Evolutionary conservation across 352 stramenopile genomes (phyloP), one percentile per base, ranked within the genome.

Genomic region (Pythium volutum): DNA sequence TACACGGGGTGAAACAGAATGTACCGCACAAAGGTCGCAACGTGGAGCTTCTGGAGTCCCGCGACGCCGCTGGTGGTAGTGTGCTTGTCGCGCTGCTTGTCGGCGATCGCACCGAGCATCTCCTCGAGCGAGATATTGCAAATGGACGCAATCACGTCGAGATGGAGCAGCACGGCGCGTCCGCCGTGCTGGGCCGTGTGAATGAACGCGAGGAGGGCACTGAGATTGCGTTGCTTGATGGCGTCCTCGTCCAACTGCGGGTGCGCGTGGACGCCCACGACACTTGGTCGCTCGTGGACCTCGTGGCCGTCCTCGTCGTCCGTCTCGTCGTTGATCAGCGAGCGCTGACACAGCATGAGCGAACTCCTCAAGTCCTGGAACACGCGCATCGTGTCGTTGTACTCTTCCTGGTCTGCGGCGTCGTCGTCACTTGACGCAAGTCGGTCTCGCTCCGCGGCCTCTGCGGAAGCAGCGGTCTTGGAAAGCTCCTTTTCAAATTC

Each of bases 1-100:
- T 90, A 92, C 52, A 90, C 66, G 14, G 79, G 76, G 39, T 90
- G 80, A 71, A 92, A 90, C 33, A 92, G 59, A 53, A 90, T 84
- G 51, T 92, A 80, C 2, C 83, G 77, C 42, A 92, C 80, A 69
- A 92, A 92, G 14, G 69, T 71, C 9, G 75, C 71, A 12, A 81
- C 66, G 49, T 81, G 70, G 27, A 80, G 70, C 33, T 86, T 86
- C 22, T 87, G 70, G 12, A 70, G 47, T 1, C 69, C 61, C 16
- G 64, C 70, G 5, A 69, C 51, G 14, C 64, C 68, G 20, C 53
- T 60, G 8, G 62, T 25, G 18, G 47, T 29, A 51, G 70, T 5
- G 33, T 49, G 56, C 6, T 75, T 79, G n/a, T 83, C 68, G 18
- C 67, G 66, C 49, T 88, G 74, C 38, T 76, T 75, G 26, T 88